Conservation (phyloP, 2,329 filamentous ascomycete species). For the Aureobasidium namibiae region DNA sequence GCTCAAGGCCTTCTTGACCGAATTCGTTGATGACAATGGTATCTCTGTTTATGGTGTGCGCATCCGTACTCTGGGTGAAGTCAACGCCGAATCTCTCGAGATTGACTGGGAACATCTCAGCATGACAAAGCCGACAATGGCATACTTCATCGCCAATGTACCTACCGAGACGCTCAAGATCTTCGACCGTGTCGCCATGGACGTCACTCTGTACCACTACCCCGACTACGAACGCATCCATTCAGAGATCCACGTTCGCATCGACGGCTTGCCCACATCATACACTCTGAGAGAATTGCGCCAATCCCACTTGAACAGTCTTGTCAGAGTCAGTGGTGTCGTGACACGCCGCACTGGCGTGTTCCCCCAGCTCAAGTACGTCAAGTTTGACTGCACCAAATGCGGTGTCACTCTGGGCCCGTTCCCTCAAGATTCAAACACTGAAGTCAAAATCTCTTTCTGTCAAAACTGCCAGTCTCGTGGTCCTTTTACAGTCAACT, state of each 20-base stretch:
- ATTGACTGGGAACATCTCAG: conserved; percentile 92
- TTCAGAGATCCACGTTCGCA: conserved; percentile 93
- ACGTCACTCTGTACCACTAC: conserved; percentile 91
- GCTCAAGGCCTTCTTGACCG: conserved; percentile 94
- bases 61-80: conserved; percentile 89
- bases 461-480: conserved; percentile 95
- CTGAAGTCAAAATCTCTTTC: conserved; percentile 92
- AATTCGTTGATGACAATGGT: conserved; percentile 84
- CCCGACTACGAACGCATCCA: conserved; percentile 97
- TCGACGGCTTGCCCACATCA: conserved; percentile 86
- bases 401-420: conserved; percentile 87
- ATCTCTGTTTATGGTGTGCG: conserved; percentile 91
- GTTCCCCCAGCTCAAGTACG: conserved; percentile 95
- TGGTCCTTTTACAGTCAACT: conserved; percentile 91
- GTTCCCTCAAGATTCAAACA: conserved; percentile 94
- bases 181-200: conserved; percentile 94
- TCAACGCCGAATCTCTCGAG: conserved; percentile 93
- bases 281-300: conserved; percentile 93
- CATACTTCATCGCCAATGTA: conserved; percentile 92
- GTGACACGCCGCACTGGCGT: conserved; percentile 91
- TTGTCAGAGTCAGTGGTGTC: conserved; percentile 89
- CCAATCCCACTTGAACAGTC: conserved; percentile 90
- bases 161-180: conserved; percentile 92
- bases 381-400: conserved; percentile 95
- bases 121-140: conserved; percentile 83